phyloP scores from a whole-genome alignment of 129 eudicot genomes.

The Arctium minus region DNA sequence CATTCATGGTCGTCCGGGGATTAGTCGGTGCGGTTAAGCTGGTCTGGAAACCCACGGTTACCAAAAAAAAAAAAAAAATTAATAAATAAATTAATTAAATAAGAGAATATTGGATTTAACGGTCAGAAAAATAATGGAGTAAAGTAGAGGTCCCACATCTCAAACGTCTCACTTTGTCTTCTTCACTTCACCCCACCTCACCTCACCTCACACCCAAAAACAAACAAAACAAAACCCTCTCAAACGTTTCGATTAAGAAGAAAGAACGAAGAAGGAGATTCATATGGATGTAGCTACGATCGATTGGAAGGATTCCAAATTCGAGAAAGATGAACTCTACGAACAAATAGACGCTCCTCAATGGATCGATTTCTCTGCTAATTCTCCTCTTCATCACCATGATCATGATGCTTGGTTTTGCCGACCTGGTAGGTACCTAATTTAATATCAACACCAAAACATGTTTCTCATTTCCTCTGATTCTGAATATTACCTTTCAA shows the following conservation, averaged over 20 bases:
- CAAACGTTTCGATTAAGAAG: background rate
- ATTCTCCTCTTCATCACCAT: background rate
- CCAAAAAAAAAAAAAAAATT: background rate
- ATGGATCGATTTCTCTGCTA: conserved; percentile 53
- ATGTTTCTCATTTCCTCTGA: background rate
- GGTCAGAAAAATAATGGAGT: conserved; percentile 19
- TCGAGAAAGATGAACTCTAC: conserved; percentile 49
- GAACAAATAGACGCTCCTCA: conserved; percentile 68
- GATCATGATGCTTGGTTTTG: conserved; percentile 75
- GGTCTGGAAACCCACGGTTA: too few species aligned
- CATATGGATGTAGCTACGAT: conserved; percentile 58
- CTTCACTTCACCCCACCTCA: background rate
- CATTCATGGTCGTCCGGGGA: too few species aligned
- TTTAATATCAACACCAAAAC: background rate
- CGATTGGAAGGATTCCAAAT: conserved; percentile 66
- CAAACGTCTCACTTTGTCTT: background rate
- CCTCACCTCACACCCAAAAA: background rate
- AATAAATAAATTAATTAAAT: background rate
- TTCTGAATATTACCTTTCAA: background rate
- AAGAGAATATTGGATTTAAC: conserved; percentile 13
- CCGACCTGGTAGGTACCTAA: conserved; percentile 56
- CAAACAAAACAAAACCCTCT: background rate
- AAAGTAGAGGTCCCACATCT: background rate
- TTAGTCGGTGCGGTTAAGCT: too few species aligned
- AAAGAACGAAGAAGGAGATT: background rate